Evolutionary conservation across 2,329 filamentous ascomycete species (phyloP), one percentile per base, ranked within the genome.

Genomic region (Monascus ruber): DNA sequence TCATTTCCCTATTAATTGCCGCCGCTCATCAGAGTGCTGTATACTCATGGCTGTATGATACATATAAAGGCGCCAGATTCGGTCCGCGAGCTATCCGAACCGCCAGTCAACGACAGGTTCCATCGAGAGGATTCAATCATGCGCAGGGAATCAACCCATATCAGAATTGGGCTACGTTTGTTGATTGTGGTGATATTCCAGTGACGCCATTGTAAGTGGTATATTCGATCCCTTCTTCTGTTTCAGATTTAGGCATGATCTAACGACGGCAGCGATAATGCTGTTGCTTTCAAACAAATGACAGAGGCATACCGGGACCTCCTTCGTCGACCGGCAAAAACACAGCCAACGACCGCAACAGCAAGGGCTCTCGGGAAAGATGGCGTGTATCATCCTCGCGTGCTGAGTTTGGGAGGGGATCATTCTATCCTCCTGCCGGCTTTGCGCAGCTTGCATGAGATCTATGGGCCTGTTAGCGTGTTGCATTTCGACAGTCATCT

Each of bases 401-500:
- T 76, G 36, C 63, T 76, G 26, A 70, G 68, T 1, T 52, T 76
- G 0, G 72, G 73, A 7, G 73, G 73, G 24, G 72, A 76, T 46
- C 73, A 76, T 54, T 74, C 72, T 1, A 76, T 72, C 0, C 75
- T 72, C 0, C 55, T 75, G 5, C 66, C 70, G 2, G 71, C 71
- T 0, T 49, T 76, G 46, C 54, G 72, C 37, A 73, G 71, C 2
- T 67, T 69, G 0, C 54, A 65, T 46, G 43, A 64, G 3, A 63
- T 67, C 35, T 76, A 66, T 65, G 72, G 72, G 1, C 53, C 63
- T 9, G 69, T 75, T 2, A 73, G 70, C 44, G 71, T 76, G 5
- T 73, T 76, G n/a, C 72, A 75, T 52, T 76, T 76, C 46, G 72
- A 76, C 48, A 70, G 65, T 34, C 72, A 73, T 48, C 54, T 73